phyloP scores from a whole-genome alignment of 2,329 filamentous ascomycete species.

The Aspergillus quadricinctus region DNA sequence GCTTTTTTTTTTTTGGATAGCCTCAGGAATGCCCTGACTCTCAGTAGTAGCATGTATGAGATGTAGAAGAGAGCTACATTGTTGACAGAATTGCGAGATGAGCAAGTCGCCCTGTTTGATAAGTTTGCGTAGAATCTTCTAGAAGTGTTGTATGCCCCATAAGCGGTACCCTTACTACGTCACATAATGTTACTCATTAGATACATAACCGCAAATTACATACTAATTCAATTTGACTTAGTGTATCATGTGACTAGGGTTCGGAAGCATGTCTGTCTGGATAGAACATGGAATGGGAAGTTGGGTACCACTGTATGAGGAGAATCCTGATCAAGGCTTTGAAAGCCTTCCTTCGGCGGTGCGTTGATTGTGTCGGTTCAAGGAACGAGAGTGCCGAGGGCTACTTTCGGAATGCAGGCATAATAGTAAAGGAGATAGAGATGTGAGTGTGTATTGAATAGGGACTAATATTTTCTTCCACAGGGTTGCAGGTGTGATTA shows the following conservation, averaged over 20 bases:
- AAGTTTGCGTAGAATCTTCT: conserved; percentile 4
- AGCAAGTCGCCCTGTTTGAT: neutral
- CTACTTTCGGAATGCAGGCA: too few species aligned
- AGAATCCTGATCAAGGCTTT: too few species aligned
- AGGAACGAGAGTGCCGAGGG: too few species aligned
- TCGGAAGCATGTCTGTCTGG: neutral
- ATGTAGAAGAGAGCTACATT: conserved; percentile 1
- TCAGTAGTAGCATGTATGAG: neutral
- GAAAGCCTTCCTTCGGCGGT: too few species aligned
- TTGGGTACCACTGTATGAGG: neutral
- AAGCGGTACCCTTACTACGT: neutral
- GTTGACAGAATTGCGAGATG: conserved; percentile 2
- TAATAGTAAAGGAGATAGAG: too few species aligned
- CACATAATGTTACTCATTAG: neutral
- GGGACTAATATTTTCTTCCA: too few species aligned
- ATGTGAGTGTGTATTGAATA: too few species aligned
- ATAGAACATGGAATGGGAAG: neutral
- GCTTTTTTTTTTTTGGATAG: neutral
- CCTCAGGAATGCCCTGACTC: conserved; percentile 1
- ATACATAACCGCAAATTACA: neutral
- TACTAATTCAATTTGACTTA: neutral
- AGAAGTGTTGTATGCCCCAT: neutral
- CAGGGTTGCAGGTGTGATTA: too few species aligned
- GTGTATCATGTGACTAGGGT: neutral
- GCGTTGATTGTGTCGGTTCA: too few species aligned